Percentiles rank a stretch among this genome's conserved stretches.
These are phyloP conservation scores for Bonia amplexicaulis DNA, from an alignment of 176 grass and related monocot species.

Conservation along the genomic window DNA sequence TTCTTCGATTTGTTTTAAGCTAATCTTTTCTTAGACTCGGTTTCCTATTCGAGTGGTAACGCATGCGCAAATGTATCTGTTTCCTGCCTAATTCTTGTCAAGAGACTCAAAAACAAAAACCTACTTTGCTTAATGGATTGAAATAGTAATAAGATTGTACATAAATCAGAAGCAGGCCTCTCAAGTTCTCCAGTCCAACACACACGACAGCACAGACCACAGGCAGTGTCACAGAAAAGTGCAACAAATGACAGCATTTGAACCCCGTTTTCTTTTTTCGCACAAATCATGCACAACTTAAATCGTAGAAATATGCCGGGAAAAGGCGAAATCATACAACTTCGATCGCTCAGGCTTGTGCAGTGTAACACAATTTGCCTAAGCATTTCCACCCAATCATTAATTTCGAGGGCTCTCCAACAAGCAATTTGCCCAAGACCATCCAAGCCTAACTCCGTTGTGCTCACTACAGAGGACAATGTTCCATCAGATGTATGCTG, in stretches of 20 bases:
- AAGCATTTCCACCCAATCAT: background rate
- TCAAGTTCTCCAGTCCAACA: background rate
- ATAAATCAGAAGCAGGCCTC: background rate
- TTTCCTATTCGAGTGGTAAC: background rate
- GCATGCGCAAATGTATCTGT: background rate
- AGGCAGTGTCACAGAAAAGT: background rate
- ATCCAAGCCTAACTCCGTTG: background rate
- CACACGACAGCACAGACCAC: background rate
- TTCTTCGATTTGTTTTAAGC: constrained; percentile 26
- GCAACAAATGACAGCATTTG: background rate
- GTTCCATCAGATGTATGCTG: background rate
- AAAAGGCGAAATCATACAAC: background rate
- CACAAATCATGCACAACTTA: background rate
- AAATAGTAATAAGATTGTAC: background rate
- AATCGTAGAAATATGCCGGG: background rate
- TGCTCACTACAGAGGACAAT: background rate
- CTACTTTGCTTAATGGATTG: background rate
- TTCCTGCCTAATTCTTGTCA: too few relatives aligned
- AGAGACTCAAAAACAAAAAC: background rate
- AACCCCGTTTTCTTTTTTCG: background rate
- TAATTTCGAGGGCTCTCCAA: background rate
- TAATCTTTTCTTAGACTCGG: background rate
- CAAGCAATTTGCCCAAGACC: background rate
- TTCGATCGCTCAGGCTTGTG: background rate
- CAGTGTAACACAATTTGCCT: background rate